Percentiles rank a stretch among this genome's conserved stretches.
Conservation (phyloP, 202 grass and related monocot species). For the Saccharum hybrid region DNA sequence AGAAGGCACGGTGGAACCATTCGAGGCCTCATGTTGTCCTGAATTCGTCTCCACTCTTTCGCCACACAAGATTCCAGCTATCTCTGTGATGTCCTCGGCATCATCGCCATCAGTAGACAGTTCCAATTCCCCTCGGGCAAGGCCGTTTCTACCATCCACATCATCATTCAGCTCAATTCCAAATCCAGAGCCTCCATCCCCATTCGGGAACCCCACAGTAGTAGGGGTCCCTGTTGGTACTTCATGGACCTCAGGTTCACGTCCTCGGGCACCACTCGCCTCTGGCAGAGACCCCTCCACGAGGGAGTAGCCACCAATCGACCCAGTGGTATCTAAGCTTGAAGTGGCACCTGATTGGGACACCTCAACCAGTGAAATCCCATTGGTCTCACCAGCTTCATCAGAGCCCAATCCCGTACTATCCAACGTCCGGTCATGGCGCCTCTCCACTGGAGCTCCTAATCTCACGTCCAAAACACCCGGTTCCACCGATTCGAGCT, state of each 20-base stretch:
- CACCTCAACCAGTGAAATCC: constrained; percentile 43
- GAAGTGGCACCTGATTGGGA: constrained; percentile 51
- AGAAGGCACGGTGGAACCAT: constrained; percentile 8
- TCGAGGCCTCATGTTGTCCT: constrained; percentile 2
- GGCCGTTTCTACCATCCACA: constrained; percentile 27
- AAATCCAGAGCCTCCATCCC: constrained; percentile 24
- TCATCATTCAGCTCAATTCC: constrained; percentile 21
- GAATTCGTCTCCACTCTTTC: constrained; percentile 40
- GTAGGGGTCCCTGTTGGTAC: constrained; percentile 10
- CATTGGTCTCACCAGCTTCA: constrained; percentile 37
- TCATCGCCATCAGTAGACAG: constrained; percentile 32
- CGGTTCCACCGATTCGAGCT: constrained; percentile 29
- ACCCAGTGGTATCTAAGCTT: constrained; percentile 22
- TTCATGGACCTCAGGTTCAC: constrained; percentile 8
- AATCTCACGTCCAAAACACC: constrained; percentile 38
- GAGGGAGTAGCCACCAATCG: constrained; percentile 22
- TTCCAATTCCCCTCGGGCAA: constrained; percentile 31
- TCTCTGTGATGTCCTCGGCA: constrained; percentile 13
- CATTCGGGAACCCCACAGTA: background rate
- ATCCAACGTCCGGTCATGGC: constrained; percentile 2
- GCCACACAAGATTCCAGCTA: constrained; percentile 26
- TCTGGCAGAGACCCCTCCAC: constrained; percentile 27
- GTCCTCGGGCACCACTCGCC: constrained; percentile 7
- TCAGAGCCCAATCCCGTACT: constrained; percentile 8
- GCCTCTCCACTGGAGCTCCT: constrained; percentile 21